A percentile compares a stretch with the other conserved stretches of the same genome.
These are phyloP conservation scores for Endogone sp. DNA, from an alignment of 192 early-diverging fungal genomes.

Conservation along the genomic window DNA sequence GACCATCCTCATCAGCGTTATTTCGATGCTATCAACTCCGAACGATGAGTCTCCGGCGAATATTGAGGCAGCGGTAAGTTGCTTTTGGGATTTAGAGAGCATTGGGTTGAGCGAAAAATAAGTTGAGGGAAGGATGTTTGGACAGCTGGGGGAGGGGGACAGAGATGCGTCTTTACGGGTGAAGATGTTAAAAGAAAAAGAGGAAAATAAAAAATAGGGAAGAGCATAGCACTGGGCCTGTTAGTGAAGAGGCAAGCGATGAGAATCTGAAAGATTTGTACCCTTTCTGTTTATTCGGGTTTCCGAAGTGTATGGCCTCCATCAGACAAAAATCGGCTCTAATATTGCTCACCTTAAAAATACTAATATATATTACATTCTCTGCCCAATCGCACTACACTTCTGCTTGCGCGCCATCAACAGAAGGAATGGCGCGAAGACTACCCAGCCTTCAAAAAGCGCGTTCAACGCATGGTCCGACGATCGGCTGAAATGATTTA, in stretches of 20 bases:
- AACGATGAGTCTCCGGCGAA: slow-evolving; percentile 97
- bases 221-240: too few species aligned
- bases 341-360: too few species aligned
- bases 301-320: too few species aligned
- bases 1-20: slow-evolving; percentile 85
- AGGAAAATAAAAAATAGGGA: too few species aligned
- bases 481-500: slow-evolving; percentile 45
- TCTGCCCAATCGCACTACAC: neutral
- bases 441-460: slow-evolving; percentile 67
- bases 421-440: slow-evolving; percentile 79
- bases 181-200: too few species aligned
- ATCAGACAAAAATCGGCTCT: too few species aligned
- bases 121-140: neutral
- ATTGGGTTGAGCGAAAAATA: neutral
- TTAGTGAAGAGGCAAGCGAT: too few species aligned
- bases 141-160: neutral
- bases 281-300: too few species aligned
- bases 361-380: neutral
- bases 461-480: slow-evolving; percentile 58
- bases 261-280: too few species aligned
- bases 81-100: slow-evolving; percentile 5
- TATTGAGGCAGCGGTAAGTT: slow-evolving; percentile 84
- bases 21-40: slow-evolving; percentile 87
- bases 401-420: neutral
- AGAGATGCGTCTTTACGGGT: too few species aligned